These are phyloP conservation scores for Penicillium corylophilum DNA, from an alignment of 2,329 filamentous ascomycete genomes.

Conservation along the genomic window DNA sequence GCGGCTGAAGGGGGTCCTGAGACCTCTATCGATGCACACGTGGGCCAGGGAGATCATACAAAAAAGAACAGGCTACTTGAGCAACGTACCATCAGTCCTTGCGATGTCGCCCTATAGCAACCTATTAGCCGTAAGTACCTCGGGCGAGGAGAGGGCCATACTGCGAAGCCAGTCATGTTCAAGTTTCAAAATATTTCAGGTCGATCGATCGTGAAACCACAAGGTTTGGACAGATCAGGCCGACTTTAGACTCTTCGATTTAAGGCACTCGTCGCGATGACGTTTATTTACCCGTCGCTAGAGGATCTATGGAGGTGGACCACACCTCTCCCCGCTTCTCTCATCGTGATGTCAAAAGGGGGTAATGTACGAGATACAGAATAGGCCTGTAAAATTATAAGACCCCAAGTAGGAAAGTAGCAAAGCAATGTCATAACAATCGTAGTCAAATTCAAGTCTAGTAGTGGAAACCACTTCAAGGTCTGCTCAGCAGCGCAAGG, in stretches of 20 bases:
- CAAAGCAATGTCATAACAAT: constrained; percentile 17
- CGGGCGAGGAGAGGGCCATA: not conserved
- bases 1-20: constrained; percentile 17
- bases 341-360: not conserved
- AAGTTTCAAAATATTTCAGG: not conserved
- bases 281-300: not conserved
- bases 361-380: not conserved
- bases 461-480: constrained; percentile 12
- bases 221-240: not conserved
- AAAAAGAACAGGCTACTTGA: not conserved
- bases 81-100: constrained; percentile 5
- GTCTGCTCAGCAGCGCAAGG: constrained; percentile 22
- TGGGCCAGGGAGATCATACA: not conserved
- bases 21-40: constrained; percentile 6
- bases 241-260: not conserved
- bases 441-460: constrained; percentile 24
- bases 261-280: not conserved
- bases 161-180: constrained; percentile 18
- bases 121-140: not conserved
- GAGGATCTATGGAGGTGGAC: not conserved
- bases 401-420: not conserved
- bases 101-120: constrained; percentile 11
- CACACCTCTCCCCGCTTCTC: not conserved
- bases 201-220: not conserved
- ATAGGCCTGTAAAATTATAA: not conserved